Conservation (phyloP, 1,284 basidiomycete genomes). For the Tilletia caries region DNA sequence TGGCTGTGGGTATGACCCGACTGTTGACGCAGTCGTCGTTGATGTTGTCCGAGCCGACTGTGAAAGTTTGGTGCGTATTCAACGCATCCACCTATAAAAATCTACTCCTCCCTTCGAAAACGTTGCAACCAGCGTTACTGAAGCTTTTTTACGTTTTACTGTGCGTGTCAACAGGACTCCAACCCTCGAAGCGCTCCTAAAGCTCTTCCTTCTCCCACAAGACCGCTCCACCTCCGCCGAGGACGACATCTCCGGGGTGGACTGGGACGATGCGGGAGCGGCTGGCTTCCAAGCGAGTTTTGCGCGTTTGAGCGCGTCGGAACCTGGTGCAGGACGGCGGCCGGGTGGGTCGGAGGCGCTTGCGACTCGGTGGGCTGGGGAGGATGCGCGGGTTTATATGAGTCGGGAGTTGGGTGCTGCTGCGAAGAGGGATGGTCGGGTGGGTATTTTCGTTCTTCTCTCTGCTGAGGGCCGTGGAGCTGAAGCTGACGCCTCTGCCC, state of each 20-base stretch:
- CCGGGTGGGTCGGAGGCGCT: neutral
- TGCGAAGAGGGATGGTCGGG: neutral
- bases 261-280: constrained; percentile 81
- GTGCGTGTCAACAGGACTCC: neutral
- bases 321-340: neutral
- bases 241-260: constrained; percentile 61
- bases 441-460: neutral
- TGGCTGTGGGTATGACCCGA: constrained; percentile 75
- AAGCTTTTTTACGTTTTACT: too few species aligned
- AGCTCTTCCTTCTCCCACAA: constrained; percentile 70
- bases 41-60: constrained; percentile 67
- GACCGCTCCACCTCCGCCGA: constrained; percentile 67
- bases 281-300: constrained; percentile 90
- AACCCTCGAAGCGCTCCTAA: constrained; percentile 61
- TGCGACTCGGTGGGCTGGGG: neutral
- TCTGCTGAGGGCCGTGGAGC: too few species aligned
- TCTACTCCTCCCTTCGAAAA: too few species aligned
- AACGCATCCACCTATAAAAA: too few species aligned
- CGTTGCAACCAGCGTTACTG: too few species aligned
- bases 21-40: constrained; percentile 70
- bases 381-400: constrained; percentile 6
- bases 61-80: constrained; percentile 66
- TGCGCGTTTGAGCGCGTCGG: constrained; percentile 78
- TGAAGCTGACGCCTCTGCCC: neutral
- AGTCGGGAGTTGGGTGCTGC: constrained; percentile 5